Evolutionary conservation across 139 green algal species (phyloP).

Genomic region (Closterium sp.): DNA sequence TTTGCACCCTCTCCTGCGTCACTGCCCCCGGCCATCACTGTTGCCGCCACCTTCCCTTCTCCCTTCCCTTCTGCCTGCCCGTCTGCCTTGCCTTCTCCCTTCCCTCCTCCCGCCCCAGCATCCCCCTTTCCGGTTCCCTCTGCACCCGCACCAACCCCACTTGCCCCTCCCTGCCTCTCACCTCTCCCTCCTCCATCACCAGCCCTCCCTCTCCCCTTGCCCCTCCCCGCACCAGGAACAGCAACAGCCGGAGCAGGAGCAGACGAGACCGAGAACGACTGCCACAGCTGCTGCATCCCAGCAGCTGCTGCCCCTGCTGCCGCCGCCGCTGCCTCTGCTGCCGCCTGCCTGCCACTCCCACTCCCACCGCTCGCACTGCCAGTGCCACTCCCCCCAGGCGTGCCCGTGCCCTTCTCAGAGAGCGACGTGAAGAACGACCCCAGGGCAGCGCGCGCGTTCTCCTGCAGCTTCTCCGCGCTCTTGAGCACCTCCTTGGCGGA

Average conservation of each 20-base stretch:
- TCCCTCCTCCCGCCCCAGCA: too few species aligned
- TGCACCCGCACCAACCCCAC: too few species aligned
- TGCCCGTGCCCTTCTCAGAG: not conserved
- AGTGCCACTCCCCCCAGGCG: not conserved
- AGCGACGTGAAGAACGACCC: not conserved
- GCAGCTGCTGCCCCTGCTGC: not conserved
- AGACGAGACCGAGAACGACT: not conserved
- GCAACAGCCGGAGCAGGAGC: not conserved
- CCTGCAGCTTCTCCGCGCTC: slow-evolving; percentile 18
- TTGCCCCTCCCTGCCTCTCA: not conserved
- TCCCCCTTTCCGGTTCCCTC: too few species aligned
- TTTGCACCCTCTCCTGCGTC: not conserved
- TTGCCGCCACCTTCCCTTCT: not conserved
- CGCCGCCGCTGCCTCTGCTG: not conserved
- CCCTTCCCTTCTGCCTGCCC: too few species aligned
- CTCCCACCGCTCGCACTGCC: not conserved
- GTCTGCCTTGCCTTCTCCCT: too few species aligned
- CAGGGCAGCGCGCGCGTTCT: slow-evolving; percentile 9
- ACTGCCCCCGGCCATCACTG: not conserved
- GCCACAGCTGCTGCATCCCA: slow-evolving; percentile 1
- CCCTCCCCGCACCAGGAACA: not conserved
- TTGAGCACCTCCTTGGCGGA: slow-evolving; percentile 1
- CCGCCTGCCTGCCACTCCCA: not conserved
- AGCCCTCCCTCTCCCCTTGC: not conserved
- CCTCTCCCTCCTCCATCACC: too few species aligned